Conservation (phyloP, 345 rosid species). For the Eucalyptus paniculata region DNA sequence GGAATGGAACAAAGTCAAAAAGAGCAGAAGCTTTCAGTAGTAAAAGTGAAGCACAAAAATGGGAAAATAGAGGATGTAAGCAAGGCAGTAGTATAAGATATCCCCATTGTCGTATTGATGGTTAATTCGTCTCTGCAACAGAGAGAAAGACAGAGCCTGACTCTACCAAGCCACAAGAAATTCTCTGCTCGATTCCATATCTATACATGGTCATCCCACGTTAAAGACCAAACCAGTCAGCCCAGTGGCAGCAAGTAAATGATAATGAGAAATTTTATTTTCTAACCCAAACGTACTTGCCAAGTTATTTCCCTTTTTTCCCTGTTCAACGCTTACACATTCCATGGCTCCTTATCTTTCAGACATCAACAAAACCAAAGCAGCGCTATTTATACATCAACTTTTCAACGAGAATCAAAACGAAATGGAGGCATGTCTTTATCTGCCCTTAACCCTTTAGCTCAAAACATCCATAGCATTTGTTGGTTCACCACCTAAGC, state of each 20-base stretch:
- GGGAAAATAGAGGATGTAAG: neutral
- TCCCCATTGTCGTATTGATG: neutral
- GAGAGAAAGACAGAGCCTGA: neutral
- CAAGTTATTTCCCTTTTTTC: neutral
- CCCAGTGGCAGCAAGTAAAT: neutral
- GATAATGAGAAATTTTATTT: neutral
- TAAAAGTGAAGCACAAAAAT: neutral
- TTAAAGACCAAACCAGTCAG: neutral
- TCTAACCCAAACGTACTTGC: neutral
- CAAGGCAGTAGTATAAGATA: neutral
- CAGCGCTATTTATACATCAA: neutral
- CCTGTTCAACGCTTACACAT: neutral
- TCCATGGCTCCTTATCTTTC: neutral
- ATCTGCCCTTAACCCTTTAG: neutral
- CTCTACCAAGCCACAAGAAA: neutral
- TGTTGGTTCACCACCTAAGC: neutral
- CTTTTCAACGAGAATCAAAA: neutral
- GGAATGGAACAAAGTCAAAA: neutral
- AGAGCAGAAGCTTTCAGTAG: neutral
- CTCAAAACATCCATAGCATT: neutral
- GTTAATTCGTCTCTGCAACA: neutral
- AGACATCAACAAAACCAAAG: neutral
- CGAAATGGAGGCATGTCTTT: neutral
- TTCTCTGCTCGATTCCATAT: neutral
- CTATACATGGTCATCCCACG: neutral